Conservation (phyloP, 805 yeast genomes). For the Tetrapisispora taiwanensis region DNA sequence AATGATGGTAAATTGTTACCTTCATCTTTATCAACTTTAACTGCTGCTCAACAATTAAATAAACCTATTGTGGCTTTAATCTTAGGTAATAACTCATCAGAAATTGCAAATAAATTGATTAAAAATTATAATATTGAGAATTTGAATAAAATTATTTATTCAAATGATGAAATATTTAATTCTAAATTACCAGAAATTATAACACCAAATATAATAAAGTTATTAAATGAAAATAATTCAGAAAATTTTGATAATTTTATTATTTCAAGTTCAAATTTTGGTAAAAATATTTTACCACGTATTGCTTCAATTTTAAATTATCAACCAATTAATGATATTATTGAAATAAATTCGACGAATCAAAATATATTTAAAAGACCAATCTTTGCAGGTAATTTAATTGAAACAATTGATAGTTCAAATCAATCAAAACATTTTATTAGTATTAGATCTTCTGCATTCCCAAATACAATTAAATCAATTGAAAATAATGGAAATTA, state of each 20-base stretch:
- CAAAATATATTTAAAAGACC: constrained; percentile 73
- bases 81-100: constrained; percentile 51
- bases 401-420: constrained; percentile 63
- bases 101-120: constrained; percentile 35
- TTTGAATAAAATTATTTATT: constrained; percentile 46
- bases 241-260: constrained; percentile 53
- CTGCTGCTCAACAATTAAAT: constrained; percentile 70
- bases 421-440: constrained; percentile 53
- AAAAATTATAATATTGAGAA: constrained; percentile 9
- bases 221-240: constrained; percentile 17
- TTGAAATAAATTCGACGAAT: constrained; percentile 41
- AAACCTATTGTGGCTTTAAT: constrained; percentile 73
- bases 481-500: constrained; percentile 29
- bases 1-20: constrained; percentile 47
- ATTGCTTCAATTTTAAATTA: constrained; percentile 74
- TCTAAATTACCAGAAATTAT: constrained; percentile 72
- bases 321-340: constrained; percentile 82
- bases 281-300: constrained; percentile 80
- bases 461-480: constrained; percentile 40
- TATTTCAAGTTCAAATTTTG: constrained; percentile 75
- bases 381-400: constrained; percentile 91
- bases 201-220: constrained; percentile 51
- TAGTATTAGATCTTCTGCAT: constrained; percentile 81
- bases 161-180: constrained; percentile 49
- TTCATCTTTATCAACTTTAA: constrained; percentile 58